A percentile compares a stretch with the other conserved stretches of the same genome.
Conservation (phyloP, 495 filamentous ascomycete genomes). For the Penicillium canariense region DNA sequence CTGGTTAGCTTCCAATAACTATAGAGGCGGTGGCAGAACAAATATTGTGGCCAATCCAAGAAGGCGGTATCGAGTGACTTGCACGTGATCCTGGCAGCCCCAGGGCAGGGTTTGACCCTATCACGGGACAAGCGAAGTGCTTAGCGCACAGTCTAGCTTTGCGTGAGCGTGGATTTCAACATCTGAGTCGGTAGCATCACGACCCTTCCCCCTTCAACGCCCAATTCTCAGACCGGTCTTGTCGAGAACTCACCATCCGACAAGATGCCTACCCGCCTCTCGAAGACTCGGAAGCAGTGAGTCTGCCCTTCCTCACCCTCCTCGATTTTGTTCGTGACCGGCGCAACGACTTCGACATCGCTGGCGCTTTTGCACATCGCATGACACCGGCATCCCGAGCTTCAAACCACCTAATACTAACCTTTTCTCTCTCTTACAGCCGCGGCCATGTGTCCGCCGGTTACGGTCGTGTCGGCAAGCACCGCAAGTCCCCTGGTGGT, state of each 20-base stretch:
- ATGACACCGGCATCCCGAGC: neutral
- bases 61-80: conserved; percentile 8
- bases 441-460: conserved; percentile 94
- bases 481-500: conserved; percentile 92
- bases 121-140: conserved; percentile 40
- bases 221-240: conserved; percentile 44
- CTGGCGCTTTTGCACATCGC: conserved; percentile 8
- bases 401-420: conserved; percentile 20
- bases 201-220: conserved; percentile 44
- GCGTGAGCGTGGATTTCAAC: conserved; percentile 43
- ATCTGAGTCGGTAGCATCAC: conserved; percentile 37
- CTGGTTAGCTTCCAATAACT: no score
- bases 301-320: conserved; percentile 35
- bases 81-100: conserved; percentile 14
- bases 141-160: conserved; percentile 46
- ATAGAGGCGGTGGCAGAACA: conserved; percentile 11
- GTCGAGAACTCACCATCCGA: conserved; percentile 45
- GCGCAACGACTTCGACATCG: conserved; percentile 23
- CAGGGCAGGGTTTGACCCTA: conserved; percentile 33
- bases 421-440: conserved; percentile 42
- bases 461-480: conserved; percentile 89
- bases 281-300: conserved; percentile 82
- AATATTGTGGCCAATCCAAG: neutral
- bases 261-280: conserved; percentile 79
- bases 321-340: conserved; percentile 22